phyloP scores from a whole-genome alignment of 192 early-diverging fungal species.

The Chytriomyces sp. region DNA sequence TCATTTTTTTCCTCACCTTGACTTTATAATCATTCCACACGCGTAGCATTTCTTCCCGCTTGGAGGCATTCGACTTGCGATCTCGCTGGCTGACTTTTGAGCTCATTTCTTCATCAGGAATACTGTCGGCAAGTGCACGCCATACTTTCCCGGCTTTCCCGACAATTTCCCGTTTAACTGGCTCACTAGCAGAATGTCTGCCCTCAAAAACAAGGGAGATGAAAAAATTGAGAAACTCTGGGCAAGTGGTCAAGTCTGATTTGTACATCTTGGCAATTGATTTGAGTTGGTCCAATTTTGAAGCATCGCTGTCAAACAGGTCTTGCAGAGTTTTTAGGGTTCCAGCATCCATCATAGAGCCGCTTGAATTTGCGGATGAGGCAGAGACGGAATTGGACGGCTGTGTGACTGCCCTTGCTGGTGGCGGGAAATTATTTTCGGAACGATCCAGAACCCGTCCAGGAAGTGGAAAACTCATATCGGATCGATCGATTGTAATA shows the following conservation, averaged over 20 bases:
- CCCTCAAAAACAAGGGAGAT: slow-evolving; percentile 33
- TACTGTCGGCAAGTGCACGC: slow-evolving; percentile 50
- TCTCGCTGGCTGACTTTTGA: neutral
- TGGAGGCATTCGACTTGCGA: slow-evolving; percentile 19
- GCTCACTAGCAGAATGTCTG: slow-evolving; percentile 15
- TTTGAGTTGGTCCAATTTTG: slow-evolving; percentile 51
- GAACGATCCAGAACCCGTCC: slow-evolving; percentile 22
- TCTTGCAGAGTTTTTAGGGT: slow-evolving; percentile 39
- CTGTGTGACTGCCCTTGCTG: neutral
- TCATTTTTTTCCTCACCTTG: slow-evolving; percentile 38
- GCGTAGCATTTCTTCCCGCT: slow-evolving; percentile 63
- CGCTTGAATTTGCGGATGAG: neutral
- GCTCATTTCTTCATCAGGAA: slow-evolving; percentile 39
- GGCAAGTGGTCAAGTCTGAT: slow-evolving; percentile 26
- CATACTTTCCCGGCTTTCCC: slow-evolving; percentile 50
- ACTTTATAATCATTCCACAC: slow-evolving; percentile 73
- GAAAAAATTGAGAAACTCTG: slow-evolving; percentile 49
- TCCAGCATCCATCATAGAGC: slow-evolving; percentile 38
- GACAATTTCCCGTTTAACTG: slow-evolving; percentile 38
- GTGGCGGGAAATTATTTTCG: neutral
- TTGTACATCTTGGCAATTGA: slow-evolving; percentile 44
- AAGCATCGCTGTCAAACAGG: slow-evolving; percentile 45
- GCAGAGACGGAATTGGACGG: neutral
- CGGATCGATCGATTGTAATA: slow-evolving; percentile 5
- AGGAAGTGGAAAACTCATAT: slow-evolving; percentile 29